A percentile compares a stretch with the other conserved stretches of the same genome.
These are phyloP conservation scores for Trichocladium antarcticum DNA, from an alignment of 495 filamentous ascomycete genomes.

Conservation along the genomic window DNA sequence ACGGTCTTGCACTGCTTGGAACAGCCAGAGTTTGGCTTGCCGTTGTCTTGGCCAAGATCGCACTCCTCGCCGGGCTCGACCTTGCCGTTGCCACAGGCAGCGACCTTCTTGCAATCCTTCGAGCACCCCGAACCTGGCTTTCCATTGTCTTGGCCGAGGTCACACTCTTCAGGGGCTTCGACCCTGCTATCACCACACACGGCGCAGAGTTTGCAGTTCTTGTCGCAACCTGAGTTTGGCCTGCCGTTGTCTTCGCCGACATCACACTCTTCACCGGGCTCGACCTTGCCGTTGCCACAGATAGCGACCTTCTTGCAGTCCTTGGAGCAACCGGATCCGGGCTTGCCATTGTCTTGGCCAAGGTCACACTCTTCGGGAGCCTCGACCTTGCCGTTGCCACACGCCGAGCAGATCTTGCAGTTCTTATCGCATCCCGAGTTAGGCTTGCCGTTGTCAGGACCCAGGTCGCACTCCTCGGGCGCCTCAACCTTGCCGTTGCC, in stretches of 20 bases:
- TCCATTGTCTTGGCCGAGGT: conserved; percentile 5
- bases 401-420: conserved; percentile 1
- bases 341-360: conserved; percentile 10
- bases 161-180: conserved; percentile 4
- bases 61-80: conserved; percentile 8
- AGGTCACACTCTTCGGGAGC: conserved; percentile 10
- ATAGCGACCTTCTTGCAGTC: conserved; percentile 5
- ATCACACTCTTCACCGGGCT: conserved; percentile 9
- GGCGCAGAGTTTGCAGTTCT: background rate
- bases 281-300: conserved; percentile 13
- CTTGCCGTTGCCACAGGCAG: background rate
- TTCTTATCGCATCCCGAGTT: background rate
- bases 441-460: background rate
- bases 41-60: conserved; percentile 3
- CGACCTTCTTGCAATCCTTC: background rate
- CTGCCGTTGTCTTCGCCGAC: conserved; percentile 4
- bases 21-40: background rate
- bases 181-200: background rate
- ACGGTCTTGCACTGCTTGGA: background rate
- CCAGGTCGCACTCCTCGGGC: conserved; percentile 10
- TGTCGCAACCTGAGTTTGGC: background rate
- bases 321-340: conserved; percentile 6
- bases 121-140: conserved; percentile 5
- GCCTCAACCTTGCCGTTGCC: conserved; percentile 10
- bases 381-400: conserved; percentile 8